Evolutionary conservation across 345 rosid genomes (phyloP).

Genomic region (Camelina neglecta): DNA sequence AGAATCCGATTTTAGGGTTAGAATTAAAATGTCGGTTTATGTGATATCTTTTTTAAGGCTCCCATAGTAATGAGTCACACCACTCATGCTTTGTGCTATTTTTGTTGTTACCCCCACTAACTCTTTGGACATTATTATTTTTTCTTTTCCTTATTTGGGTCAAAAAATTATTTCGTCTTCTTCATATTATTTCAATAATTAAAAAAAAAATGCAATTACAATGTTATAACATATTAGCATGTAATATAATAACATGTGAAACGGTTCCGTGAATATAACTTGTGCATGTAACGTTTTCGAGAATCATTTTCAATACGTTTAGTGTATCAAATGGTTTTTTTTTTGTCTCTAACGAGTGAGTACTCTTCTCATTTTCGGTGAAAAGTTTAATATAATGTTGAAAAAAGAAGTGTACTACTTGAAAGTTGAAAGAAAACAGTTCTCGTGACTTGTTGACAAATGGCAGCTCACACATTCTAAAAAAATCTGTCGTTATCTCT

Average conservation of each 20-base stretch:
- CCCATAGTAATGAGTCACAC: constrained; percentile 22
- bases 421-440: constrained; percentile 1
- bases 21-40: constrained; percentile 43
- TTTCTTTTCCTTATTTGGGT: constrained; percentile 13
- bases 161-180: constrained; percentile 4
- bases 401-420: background rate
- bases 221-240: background rate
- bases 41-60: constrained; percentile 30
- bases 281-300: background rate
- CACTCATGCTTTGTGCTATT: constrained; percentile 37
- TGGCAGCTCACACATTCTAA: constrained; percentile 30
- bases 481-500: constrained; percentile 6
- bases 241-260: background rate
- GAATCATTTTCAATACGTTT: background rate
- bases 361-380: background rate
- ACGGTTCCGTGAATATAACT: constrained; percentile 3
- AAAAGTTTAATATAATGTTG: background rate
- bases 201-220: background rate
- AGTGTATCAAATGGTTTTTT: background rate
- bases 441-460: constrained; percentile 36
- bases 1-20: constrained; percentile 39
- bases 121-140: constrained; percentile 10
- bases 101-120: constrained; percentile 36
- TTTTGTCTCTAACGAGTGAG: background rate
- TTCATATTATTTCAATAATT: background rate